Evolutionary conservation across 371 early-diverging fungal genomes (phyloP), one percentile per base, ranked within the genome.

Genomic region (Smittium mucronatum): DNA sequence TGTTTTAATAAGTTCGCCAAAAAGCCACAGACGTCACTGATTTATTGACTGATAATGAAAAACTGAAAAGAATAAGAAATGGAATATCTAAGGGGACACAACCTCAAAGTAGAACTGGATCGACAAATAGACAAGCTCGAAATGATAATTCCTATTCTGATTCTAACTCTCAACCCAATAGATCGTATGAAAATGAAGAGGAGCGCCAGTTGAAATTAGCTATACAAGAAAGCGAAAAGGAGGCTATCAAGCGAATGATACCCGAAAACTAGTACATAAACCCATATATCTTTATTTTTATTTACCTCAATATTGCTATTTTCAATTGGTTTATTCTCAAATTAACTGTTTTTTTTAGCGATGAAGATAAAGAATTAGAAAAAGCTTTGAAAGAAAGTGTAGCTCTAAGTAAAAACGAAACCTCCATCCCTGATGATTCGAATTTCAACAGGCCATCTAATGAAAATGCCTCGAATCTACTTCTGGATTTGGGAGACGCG

Each of bases 1-100:
- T 2, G 11, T 59, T 59, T n/a, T 16, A 16, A 5, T 89, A 70
- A 91, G 95, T 95, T 5, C 93, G 96, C 26, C 89, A 94, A 75
- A 94, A 93, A 76, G 90, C 93, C 64, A 95, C 93, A 71, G 94
- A 93, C 67, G 85, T 98, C 57, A 90, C 94, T 11, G 81, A 82
- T 5, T 78, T 97, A 35, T 76, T 97, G 57, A 75, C 84, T 1
- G 93, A 96, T 72, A 94, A 92, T 1, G 75, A 85, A 5, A 85
- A 88, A 25, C 77, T 96, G 57, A 84, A 84, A 63, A 90, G 90
- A 70, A 90, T 87, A 72, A 87, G 96, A 36, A 80, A 78, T 34
- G 83, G 84, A 29, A 61, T 15, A 32, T 47, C 47, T 11, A 47
- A 47, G 21, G 47, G 47, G 11, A n/a, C n/a, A n/a, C 47, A 2